Conservation (phyloP, 2,329 filamentous ascomycete species). For the Eutypa lata region DNA sequence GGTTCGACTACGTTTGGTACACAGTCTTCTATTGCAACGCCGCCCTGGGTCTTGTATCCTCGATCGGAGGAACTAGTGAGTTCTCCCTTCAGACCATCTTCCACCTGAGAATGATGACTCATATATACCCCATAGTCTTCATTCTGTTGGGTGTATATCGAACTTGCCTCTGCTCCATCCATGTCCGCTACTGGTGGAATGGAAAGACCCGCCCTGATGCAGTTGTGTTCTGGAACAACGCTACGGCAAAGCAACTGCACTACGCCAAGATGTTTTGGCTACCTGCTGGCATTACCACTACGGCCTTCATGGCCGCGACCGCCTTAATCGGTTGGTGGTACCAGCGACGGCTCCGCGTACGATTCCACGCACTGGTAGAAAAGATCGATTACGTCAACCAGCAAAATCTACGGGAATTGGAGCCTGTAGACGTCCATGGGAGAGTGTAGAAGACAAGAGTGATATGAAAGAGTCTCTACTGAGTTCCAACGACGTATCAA, state of each 20-base stretch:
- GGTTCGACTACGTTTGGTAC: not conserved
- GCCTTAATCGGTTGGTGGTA: constrained; percentile 11
- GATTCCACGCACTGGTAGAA: constrained; percentile 4
- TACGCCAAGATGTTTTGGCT: constrained; percentile 9
- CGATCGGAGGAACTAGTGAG: constrained; percentile 6
- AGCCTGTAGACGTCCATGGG: too few relatives aligned
- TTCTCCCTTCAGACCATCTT: not conserved
- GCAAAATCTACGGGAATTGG: not conserved
- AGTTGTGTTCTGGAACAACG: constrained; percentile 6
- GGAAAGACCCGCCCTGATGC: constrained; percentile 6
- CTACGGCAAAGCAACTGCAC: constrained; percentile 7
- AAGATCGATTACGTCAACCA: constrained; percentile 5
- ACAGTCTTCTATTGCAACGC: not conserved
- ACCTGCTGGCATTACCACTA: constrained; percentile 3
- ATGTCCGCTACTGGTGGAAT: constrained; percentile 5
- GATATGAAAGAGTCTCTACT: too few relatives aligned
- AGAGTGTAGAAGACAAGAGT: too few relatives aligned
- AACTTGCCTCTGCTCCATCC: constrained; percentile 5
- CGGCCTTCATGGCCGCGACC: constrained; percentile 5
- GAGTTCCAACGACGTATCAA: too few relatives aligned
- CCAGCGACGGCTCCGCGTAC: constrained; percentile 5
- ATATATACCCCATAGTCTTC: not conserved
- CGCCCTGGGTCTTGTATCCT: not conserved
- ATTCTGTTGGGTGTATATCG: constrained; percentile 1
- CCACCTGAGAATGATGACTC: not conserved